These are phyloP conservation scores for Paracorniculantispora psalliotae DNA, from an alignment of 2,329 filamentous ascomycete species.

Conservation along the genomic window DNA sequence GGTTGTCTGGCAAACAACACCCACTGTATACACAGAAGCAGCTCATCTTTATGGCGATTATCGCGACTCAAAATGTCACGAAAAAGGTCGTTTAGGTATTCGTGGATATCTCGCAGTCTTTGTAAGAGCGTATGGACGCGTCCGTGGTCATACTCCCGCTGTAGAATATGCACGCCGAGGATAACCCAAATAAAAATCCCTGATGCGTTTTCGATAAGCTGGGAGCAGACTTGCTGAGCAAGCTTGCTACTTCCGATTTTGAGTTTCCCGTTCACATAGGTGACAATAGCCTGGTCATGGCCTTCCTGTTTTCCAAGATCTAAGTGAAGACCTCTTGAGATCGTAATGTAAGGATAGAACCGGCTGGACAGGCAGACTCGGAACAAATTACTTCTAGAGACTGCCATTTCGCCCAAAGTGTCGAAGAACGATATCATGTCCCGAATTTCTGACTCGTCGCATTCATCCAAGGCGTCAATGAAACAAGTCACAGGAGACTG, in stretches of 20 bases:
- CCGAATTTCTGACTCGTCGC: slow-evolving; percentile 34
- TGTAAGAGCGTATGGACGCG: slow-evolving; percentile 19
- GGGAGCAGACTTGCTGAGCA: not conserved
- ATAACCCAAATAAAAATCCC: slow-evolving; percentile 42
- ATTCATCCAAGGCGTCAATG: slow-evolving; percentile 46
- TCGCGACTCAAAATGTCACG: slow-evolving; percentile 47
- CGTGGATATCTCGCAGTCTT: slow-evolving; percentile 32
- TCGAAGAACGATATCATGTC: slow-evolving; percentile 40
- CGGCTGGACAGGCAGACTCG: slow-evolving; percentile 42
- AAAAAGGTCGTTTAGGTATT: slow-evolving; percentile 44
- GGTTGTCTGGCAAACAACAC: slow-evolving; percentile 45
- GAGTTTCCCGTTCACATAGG: slow-evolving; percentile 17
- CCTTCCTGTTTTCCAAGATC: slow-evolving; percentile 22
- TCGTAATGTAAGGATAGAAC: slow-evolving; percentile 40
- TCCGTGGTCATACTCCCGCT: slow-evolving; percentile 28
- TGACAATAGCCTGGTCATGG: slow-evolving; percentile 22
- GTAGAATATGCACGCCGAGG: slow-evolving; percentile 34
- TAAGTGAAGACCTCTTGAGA: slow-evolving; percentile 24
- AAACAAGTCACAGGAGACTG: slow-evolving; percentile 16
- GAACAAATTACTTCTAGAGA: slow-evolving; percentile 16
- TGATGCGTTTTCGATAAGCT: slow-evolving; percentile 32
- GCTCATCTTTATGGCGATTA: slow-evolving; percentile 29
- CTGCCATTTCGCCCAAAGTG: slow-evolving; percentile 25
- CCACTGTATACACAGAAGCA: slow-evolving; percentile 46
- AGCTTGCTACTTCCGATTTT: not conserved